Percentiles rank a stretch among this genome's conserved stretches.
Conservation (phyloP, 805 yeast genomes). For the Candida arabinofermentans region DNA sequence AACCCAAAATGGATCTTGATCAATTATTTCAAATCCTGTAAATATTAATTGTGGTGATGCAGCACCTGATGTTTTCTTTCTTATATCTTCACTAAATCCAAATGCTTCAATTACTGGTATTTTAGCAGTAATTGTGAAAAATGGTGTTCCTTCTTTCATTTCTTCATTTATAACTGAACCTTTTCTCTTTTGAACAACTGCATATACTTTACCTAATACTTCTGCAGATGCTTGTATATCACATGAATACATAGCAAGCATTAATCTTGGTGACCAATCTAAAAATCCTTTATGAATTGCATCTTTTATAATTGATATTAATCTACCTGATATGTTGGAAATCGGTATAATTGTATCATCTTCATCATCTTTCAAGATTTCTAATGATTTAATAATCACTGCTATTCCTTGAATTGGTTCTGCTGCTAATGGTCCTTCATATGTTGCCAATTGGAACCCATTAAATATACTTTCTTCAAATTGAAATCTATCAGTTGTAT, state of each 20-base stretch:
- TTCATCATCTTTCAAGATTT: constrained; percentile 23
- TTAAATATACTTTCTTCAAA: constrained; percentile 64
- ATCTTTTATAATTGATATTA: constrained; percentile 70
- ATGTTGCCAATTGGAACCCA: constrained; percentile 80
- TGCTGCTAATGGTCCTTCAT: constrained; percentile 82
- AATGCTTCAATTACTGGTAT: constrained; percentile 95
- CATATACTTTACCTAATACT: constrained; percentile 91
- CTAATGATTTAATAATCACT: constrained; percentile 43
- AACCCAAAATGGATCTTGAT: constrained; percentile 97
- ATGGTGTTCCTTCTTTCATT: constrained; percentile 97
- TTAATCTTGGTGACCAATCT: constrained; percentile 83
- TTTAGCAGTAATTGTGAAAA: constrained; percentile 79
- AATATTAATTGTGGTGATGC: constrained; percentile 95
- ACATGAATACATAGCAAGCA: constrained; percentile 90
- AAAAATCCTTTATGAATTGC: constrained; percentile 65
- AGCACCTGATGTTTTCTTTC: constrained; percentile 93
- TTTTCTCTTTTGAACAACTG: constrained; percentile 83
- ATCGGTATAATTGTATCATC: constrained; percentile 31
- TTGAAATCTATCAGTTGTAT: constrained; percentile 24
- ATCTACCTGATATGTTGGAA: constrained; percentile 60
- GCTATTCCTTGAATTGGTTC: constrained; percentile 87
- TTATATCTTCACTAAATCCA: constrained; percentile 92
- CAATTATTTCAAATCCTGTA: constrained; percentile 80
- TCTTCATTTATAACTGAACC: constrained; percentile 89
- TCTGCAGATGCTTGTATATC: constrained; percentile 95